Base-by-base conservation (phyloP, 2,329 filamentous ascomycete genomes). In the Tympanopsis confertula region DNA sequence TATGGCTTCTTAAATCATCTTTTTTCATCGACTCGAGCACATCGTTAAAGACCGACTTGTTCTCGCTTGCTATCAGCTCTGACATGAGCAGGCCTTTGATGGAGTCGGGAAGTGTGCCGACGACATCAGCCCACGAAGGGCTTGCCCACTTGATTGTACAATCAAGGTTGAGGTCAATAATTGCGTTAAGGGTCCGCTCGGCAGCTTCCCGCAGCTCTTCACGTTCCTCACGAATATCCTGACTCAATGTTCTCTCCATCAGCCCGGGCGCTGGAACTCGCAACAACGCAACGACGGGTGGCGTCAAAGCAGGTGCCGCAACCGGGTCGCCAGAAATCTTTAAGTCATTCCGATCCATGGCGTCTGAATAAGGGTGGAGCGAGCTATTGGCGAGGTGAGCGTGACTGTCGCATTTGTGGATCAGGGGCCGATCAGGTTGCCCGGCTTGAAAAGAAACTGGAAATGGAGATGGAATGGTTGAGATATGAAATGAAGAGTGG, bases 161-260 rank as follows among this genome's bases (percentile, higher is more conserved):
- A 54, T 95, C 84, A 39, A 96, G 72, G 51, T 86, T 86, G 46
- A 98, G 70, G 62, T 98, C 89, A 54, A 98, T 73, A 56, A 98
- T 94, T 45, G 94, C 85, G 59, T 96, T 98, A 55, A 94, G 71
- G 17, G 88, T 95, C 65, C 95, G 86, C 62, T 96, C 89, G 37
- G 89, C 91, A 29, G 89, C 91, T 64, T 94, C 86, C 53, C 88
- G 87, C 47, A 98, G 72, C 56, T 96, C 89, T 55, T 94, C 84
- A 44, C 88, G 77, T 64, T 95, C 87, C 53, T 93, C 86, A 49
- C 86, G 81, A 50, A 96, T 95, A 56, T 94, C 81, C 60, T 87
- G 78, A 61, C 84, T 95, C 47, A 91, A 65, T 12, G 86, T 71
- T 41, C 77, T 63, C 55, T 76, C 70, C 75, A 80, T 79, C 36